These are phyloP conservation scores for Fusarium goolgardi DNA, from an alignment of 2,329 filamentous ascomycete species.

Conservation along the genomic window DNA sequence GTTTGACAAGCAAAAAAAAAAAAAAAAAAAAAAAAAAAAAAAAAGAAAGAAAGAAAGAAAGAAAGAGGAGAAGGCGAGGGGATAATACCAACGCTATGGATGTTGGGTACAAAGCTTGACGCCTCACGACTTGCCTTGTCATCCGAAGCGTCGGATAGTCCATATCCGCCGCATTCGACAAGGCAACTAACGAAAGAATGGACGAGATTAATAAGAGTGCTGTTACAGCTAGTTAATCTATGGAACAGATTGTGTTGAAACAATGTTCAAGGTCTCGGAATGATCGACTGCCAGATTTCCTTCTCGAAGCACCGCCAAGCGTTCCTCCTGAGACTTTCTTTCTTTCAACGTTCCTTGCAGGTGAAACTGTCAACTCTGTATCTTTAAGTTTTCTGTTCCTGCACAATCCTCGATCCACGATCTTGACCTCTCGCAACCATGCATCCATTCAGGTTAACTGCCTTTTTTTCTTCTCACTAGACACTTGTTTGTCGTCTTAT, in stretches of 20 bases:
- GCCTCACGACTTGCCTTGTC: slow-evolving; percentile 14
- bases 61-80: neutral
- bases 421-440: neutral
- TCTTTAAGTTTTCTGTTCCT: neutral
- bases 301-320: slow-evolving; percentile 1
- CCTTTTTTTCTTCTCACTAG: neutral
- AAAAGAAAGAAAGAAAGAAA: too few species aligned
- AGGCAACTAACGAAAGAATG: neutral
- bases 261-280: neutral
- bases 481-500: neutral
- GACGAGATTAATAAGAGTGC: neutral
- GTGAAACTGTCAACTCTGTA: neutral
- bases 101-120: slow-evolving; percentile 16
- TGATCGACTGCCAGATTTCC: neutral
- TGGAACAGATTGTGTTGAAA: neutral
- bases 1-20: too few species aligned
- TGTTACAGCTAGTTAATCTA: too few species aligned
- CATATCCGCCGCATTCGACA: too few species aligned
- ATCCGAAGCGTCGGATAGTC: neutral
- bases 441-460: neutral
- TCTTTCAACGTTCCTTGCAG: neutral
- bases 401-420: neutral
- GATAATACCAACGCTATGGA: neutral
- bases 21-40: too few species aligned
- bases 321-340: neutral